Base-by-base conservation (phyloP, 176 grass and related monocot species). In the Carex pumila region DNA sequence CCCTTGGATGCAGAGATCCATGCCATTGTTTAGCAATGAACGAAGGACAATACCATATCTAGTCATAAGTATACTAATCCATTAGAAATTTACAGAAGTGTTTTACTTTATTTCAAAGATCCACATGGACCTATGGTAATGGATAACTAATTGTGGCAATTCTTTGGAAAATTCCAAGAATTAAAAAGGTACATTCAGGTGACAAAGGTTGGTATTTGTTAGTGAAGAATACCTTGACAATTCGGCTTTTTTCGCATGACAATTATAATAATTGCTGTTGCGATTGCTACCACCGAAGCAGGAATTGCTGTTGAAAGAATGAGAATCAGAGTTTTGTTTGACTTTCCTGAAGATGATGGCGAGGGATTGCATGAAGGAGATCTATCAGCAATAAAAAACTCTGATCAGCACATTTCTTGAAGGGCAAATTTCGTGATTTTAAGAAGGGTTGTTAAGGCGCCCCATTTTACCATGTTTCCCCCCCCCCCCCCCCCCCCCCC, bases 351-450 rank as follows among this genome's bases (percentile, higher is more conserved):
- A 54, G 45, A 29, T 56, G 45, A 29, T 14, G 73, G 43, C 10
- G 19, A 56, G 13, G 73, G 73, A 78, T 49, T 78, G 73, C 73
- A 78, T 31, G 73, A 53, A 78, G 19, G 19, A 78, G 73, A 54
- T 78, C 73, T 78, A 57, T 49, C 45, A 54, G 56, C 29, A 30
- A 78, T 14, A 9, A 32, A 32, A 15, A 53, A 12, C n/a, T 18
- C 9, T 25, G 32, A 31, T 54, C 50, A 30, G 19, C 22, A 78
- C 21, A 9, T 29, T 61, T 31, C 61, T 64, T 64, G 22, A 12
- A 65, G 21, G 30, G 37, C 62, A 31, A 12, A 0, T 65, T 65
- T 65, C 25, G 31, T 65, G 0, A 29, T 12, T 31, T 65, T 12
- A 22, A 32, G 3, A 25, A 31, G n/a, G 1, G 60, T 1, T 62